Conservation (phyloP, 148 eudicot genomes). For the Euryodendron excelsum region DNA sequence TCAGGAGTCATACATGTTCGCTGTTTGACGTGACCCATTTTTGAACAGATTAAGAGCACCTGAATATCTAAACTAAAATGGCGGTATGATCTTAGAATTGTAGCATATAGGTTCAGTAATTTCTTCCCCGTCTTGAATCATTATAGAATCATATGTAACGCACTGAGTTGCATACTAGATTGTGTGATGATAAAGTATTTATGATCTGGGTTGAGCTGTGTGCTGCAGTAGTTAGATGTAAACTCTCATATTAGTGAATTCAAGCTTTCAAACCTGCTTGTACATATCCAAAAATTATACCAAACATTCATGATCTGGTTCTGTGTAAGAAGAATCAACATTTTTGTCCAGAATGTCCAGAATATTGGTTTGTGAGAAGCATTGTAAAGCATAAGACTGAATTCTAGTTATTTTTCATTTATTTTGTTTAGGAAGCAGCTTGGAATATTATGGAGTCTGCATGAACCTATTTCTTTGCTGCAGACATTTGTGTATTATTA, state of each 20-base stretch:
- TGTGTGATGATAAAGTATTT: not conserved
- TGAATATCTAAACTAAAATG: not conserved
- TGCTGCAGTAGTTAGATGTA: constrained; percentile 11
- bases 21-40: not conserved
- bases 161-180: not conserved
- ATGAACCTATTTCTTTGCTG: too few relatives aligned
- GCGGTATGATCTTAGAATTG: too few relatives aligned
- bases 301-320: not conserved
- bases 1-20: too few relatives aligned
- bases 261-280: not conserved
- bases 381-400: not conserved
- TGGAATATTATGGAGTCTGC: too few relatives aligned
- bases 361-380: not conserved
- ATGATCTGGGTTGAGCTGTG: not conserved
- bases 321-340: not conserved
- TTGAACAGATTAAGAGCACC: not conserved
- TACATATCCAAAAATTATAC: not conserved
- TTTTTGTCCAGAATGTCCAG: not conserved
- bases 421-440: not conserved
- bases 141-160: not conserved
- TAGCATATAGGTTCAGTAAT: too few relatives aligned
- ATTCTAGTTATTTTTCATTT: not conserved
- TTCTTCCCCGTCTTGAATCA: too few relatives aligned
- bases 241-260: not conserved
- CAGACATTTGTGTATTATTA: too few relatives aligned